Percentiles rank a stretch among this genome's conserved stretches.
Conservation (phyloP, 768 basidiomycete species). For the Psilocybe sp. region DNA sequence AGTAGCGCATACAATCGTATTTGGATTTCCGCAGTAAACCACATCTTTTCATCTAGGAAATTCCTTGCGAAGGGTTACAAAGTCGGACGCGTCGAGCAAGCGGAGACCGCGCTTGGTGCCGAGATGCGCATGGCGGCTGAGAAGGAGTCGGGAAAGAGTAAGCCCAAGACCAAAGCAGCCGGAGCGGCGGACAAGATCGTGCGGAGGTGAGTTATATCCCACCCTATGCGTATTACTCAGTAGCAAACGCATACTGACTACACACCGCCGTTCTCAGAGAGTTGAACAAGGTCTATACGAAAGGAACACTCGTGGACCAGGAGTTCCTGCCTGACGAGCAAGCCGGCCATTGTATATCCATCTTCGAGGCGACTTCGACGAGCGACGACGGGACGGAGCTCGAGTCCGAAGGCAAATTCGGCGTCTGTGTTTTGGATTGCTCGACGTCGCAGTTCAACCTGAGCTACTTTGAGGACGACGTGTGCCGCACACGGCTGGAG, state of each 20-base stretch:
- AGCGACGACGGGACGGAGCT: slow-evolving; percentile 34
- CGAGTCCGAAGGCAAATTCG: slow-evolving; percentile 56
- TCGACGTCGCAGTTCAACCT: slow-evolving; percentile 94
- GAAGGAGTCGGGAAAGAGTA: slow-evolving; percentile 44
- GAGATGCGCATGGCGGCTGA: slow-evolving; percentile 89
- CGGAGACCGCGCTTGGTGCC: slow-evolving; percentile 94
- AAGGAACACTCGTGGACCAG: slow-evolving; percentile 91
- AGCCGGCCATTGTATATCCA: slow-evolving; percentile 90
- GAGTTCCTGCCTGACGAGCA: slow-evolving; percentile 89
- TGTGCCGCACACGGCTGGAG: slow-evolving; percentile 89
- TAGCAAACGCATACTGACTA: neutral
- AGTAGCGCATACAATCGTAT: slow-evolving; percentile 25
- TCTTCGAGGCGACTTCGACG: slow-evolving; percentile 59
- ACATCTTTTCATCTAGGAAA: slow-evolving; percentile 47
- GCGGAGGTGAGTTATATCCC: slow-evolving; percentile 47
- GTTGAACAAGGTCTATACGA: slow-evolving; percentile 93
- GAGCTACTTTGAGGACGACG: slow-evolving; percentile 87
- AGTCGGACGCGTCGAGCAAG: slow-evolving; percentile 95
- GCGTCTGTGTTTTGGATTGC: slow-evolving; percentile 89
- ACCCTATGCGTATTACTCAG: neutral
- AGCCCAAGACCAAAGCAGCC: slow-evolving; percentile 51
- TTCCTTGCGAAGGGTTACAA: slow-evolving; percentile 88
- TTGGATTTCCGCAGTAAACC: neutral
- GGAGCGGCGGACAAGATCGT: slow-evolving; percentile 86
- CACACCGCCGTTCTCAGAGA: slow-evolving; percentile 47